Conservation (phyloP, 2,329 filamentous ascomycete species). For the Trichoderma endophyticum region DNA sequence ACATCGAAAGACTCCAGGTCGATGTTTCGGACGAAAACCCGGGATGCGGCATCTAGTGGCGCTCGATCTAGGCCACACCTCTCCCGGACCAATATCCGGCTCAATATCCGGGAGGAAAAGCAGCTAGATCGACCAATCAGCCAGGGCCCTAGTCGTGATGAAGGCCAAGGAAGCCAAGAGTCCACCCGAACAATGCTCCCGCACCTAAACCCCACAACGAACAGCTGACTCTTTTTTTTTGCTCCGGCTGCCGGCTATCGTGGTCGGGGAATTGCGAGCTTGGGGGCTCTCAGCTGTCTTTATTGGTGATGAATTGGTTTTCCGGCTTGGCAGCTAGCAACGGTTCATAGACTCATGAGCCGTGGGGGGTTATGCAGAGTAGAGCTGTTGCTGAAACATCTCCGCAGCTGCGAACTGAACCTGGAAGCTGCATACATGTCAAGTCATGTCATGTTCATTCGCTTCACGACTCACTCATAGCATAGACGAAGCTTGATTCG, state of each 20-base stretch:
- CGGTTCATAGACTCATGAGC: neutral
- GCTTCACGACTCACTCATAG: neutral
- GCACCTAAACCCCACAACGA: neutral
- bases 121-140: neutral
- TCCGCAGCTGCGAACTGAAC: neutral
- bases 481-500: neutral
- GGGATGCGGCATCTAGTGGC: conserved; percentile 6
- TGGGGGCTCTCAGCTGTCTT: neutral
- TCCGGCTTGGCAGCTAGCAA: neutral
- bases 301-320: neutral
- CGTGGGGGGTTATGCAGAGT: neutral
- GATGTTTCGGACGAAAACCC: conserved; percentile 8
- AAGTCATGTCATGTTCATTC: neutral
- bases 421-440: neutral
- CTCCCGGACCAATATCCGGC: conserved; percentile 13
- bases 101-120: conserved; percentile 1
- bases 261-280: neutral
- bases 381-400: neutral
- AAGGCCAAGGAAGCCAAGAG: neutral
- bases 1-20: neutral
- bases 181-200: conserved; percentile 10
- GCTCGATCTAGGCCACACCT: neutral
- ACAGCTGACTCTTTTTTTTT: conserved; percentile 4
- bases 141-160: neutral
- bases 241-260: neutral